A percentile compares a stretch with the other conserved stretches of the same genome.
These are phyloP conservation scores for Coleophoma cylindrospora DNA, from an alignment of 2,329 filamentous ascomycete genomes.

Conservation along the genomic window DNA sequence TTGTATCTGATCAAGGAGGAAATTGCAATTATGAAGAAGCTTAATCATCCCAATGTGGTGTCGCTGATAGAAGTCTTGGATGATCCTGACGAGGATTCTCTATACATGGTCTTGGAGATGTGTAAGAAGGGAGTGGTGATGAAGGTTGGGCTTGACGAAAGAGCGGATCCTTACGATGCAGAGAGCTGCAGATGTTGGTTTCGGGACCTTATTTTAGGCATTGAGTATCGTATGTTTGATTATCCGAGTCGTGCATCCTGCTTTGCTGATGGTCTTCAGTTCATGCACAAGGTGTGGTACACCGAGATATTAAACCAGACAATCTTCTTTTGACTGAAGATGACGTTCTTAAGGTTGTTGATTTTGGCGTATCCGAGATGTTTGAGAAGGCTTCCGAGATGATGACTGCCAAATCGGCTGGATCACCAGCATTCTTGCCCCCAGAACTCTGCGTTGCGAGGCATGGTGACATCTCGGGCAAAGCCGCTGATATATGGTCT, in stretches of 20 bases:
- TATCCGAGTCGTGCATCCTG: neutral
- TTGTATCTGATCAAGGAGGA: conserved; percentile 90
- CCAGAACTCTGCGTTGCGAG: conserved; percentile 85
- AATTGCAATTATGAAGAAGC: conserved; percentile 98
- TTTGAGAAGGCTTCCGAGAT: conserved; percentile 86
- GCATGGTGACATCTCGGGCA: conserved; percentile 83
- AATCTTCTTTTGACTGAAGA: conserved; percentile 88
- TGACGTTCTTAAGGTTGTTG: conserved; percentile 92
- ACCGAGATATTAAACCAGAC: conserved; percentile 96
- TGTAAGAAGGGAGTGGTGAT: conserved; percentile 97
- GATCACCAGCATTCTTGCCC: conserved; percentile 89
- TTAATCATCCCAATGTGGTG: conserved; percentile 92
- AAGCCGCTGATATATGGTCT: conserved; percentile 93
- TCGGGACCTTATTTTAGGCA: conserved; percentile 86
- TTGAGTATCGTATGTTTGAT: conserved; percentile 72
- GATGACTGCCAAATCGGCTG: conserved; percentile 88
- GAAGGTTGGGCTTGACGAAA: conserved; percentile 86
- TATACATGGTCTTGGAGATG: conserved; percentile 99
- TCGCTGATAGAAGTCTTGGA: conserved; percentile 90
- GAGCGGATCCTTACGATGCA: conserved; percentile 74
- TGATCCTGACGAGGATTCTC: conserved; percentile 88
- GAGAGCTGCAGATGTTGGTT: conserved; percentile 89
- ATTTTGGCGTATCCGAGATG: conserved; percentile 99
- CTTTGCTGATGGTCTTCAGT: conserved; percentile 43
- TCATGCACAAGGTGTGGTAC: conserved; percentile 89